Base-by-base conservation (phyloP, 495 filamentous ascomycete species). In the Pyrenula aspistea region DNA sequence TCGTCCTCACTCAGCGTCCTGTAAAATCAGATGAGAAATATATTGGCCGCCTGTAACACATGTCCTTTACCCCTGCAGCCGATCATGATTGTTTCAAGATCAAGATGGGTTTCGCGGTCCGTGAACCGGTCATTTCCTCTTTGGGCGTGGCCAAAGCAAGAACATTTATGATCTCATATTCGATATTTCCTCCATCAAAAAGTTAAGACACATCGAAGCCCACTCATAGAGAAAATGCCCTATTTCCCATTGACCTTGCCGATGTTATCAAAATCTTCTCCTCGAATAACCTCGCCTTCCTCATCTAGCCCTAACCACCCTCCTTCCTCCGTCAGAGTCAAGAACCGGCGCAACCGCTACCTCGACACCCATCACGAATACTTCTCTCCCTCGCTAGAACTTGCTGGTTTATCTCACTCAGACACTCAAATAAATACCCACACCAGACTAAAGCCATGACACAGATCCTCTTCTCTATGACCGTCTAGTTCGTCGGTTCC, bases 401-500 rank as follows among this genome's bases (percentile, higher is more conserved):
- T 84, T 65, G 82, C 79, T 67, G 81, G 81, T 84, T 69, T 66
- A 2, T 48, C n/a, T 51, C 49, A 56, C 15, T 58, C 55, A 58
- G 48, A 56, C 11, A 25, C 19, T 25, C n/a, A n/a, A n/a, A n/a
- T n/a, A n/a, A n/a, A n/a, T n/a, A 58, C 42, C 25, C 49, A 3
- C 54, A 19, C n/a, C n/a, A n/a, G 62, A 65, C 62, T 73, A 72
- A 67, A 73, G 63, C 53, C 55, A 42, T 57, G 56, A 53, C 60
- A 53, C 71, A 86, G 87, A 91, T 67, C 87, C 88, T 0, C 72
- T 91, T 22, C 77, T 90, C 49, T 91, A 94, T 71, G 88, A 92
- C 65, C 79, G 81, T 55, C 74, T 91, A 12, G 81, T 94, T 62
- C 83, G 87, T 50, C 85, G 84, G 59, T 91, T 91, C 68, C 88